phyloP scores from a whole-genome alignment of 1,284 basidiomycete genomes.

The Stygiomarasmius scandens region DNA sequence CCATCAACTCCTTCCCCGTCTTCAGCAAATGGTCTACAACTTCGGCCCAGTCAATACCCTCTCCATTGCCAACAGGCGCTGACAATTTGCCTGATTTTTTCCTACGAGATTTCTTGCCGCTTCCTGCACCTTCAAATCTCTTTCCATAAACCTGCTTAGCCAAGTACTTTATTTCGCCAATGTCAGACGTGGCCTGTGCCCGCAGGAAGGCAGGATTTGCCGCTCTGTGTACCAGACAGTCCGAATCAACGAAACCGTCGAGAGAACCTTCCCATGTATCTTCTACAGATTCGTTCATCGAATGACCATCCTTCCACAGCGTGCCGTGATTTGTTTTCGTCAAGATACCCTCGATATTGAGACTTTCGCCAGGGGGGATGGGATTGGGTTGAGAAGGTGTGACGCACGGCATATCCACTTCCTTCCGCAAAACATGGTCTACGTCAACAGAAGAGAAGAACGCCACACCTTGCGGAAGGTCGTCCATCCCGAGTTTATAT shows the following conservation, averaged over 20 bases:
- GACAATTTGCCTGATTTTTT: slow-evolving; percentile 15
- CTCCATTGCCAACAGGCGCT: slow-evolving; percentile 33
- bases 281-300: slow-evolving; percentile 45
- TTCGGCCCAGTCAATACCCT: slow-evolving; percentile 42
- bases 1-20: slow-evolving; percentile 13
- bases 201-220: slow-evolving; percentile 62
- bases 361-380: slow-evolving; percentile 84
- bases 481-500: slow-evolving; percentile 92
- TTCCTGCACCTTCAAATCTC: slow-evolving; percentile 36
- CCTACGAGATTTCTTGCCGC: slow-evolving; percentile 22
- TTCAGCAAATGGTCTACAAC: slow-evolving; percentile 30
- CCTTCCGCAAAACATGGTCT: slow-evolving; percentile 91
- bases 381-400: slow-evolving; percentile 89
- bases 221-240: slow-evolving; percentile 68
- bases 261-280: slow-evolving; percentile 32
- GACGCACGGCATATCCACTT: slow-evolving; percentile 94
- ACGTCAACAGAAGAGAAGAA: slow-evolving; percentile 98
- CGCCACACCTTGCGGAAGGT: slow-evolving; percentile 91
- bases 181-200: slow-evolving; percentile 73
- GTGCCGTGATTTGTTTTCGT: slow-evolving; percentile 69
- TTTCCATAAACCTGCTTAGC: slow-evolving; percentile 52
- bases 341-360: slow-evolving; percentile 76
- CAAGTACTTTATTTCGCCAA: slow-evolving; percentile 67
- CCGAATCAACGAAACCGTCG: slow-evolving; percentile 52
- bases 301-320: slow-evolving; percentile 55